Evolutionary conservation across 371 early-diverging fungal genomes (phyloP).

Genomic region (Mortierella sp.): DNA sequence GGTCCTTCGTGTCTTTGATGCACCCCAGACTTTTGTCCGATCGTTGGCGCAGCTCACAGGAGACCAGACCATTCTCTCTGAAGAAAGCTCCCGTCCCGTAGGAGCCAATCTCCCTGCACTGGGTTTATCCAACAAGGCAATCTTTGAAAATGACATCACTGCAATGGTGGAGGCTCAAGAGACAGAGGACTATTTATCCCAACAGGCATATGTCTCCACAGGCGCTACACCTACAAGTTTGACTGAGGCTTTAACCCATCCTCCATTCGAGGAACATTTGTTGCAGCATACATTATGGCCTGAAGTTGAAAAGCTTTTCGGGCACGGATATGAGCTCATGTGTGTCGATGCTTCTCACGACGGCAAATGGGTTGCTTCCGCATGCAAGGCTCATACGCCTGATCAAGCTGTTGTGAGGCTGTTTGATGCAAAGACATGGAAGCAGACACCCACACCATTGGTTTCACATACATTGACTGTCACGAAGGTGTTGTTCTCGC

Average conservation of each 20-base stretch:
- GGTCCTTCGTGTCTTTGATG: slow-evolving; percentile 91
- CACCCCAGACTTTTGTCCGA: slow-evolving; percentile 84
- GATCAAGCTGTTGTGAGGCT: slow-evolving; percentile 86
- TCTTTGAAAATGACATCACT: slow-evolving; percentile 68
- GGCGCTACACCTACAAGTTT: slow-evolving; percentile 68
- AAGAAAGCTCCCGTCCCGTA: slow-evolving; percentile 71
- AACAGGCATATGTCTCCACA: slow-evolving; percentile 65
- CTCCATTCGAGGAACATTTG: slow-evolving; percentile 92
- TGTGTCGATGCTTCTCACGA: slow-evolving; percentile 79
- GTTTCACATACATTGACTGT: slow-evolving; percentile 89
- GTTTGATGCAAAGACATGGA: slow-evolving; percentile 80
- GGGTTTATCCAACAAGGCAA: slow-evolving; percentile 96
- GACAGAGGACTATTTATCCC: slow-evolving; percentile 62
- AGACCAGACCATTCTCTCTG: slow-evolving; percentile 56
- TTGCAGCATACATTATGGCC: slow-evolving; percentile 96
- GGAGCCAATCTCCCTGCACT: slow-evolving; percentile 92
- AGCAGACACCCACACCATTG: slow-evolving; percentile 71
- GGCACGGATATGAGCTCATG: slow-evolving; percentile 93
- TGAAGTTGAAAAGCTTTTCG: slow-evolving; percentile 95
- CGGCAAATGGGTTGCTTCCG: slow-evolving; percentile 82
- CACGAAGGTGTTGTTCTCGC: slow-evolving; percentile 85
- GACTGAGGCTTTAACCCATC: slow-evolving; percentile 67
- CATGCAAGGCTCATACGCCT: slow-evolving; percentile 81
- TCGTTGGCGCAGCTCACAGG: slow-evolving; percentile 70
- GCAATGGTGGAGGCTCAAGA: slow-evolving; percentile 62